Conservation (phyloP, 352 stramenopile species). For the Achlya hypogyna region DNA sequence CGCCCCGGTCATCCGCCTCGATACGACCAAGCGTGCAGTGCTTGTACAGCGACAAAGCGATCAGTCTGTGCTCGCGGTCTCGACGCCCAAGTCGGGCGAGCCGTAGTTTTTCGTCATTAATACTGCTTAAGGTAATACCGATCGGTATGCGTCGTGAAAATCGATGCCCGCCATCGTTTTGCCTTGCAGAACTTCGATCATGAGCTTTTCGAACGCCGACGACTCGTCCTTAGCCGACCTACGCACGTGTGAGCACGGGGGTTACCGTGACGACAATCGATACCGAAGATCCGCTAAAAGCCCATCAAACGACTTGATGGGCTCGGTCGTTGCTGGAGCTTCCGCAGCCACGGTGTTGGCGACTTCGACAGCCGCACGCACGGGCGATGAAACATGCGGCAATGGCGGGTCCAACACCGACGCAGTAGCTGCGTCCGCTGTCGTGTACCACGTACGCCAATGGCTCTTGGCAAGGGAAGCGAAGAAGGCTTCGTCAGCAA, state of each 20-base stretch:
- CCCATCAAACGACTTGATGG: neutral
- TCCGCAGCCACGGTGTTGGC: neutral
- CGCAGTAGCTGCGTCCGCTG: neutral
- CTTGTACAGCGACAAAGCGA: neutral
- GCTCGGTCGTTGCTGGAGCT: neutral
- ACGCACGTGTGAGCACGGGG: neutral
- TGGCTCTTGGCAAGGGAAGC: neutral
- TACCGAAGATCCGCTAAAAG: neutral
- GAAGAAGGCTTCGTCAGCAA: neutral
- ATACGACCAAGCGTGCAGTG: neutral
- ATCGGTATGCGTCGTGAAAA: constrained; percentile 13
- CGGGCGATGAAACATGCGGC: neutral
- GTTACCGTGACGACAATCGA: neutral
- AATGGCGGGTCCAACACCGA: constrained; percentile 4
- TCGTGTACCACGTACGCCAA: constrained; percentile 7
- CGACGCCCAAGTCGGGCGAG: neutral
- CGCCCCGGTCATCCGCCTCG: neutral
- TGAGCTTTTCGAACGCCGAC: neutral
- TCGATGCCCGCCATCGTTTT: constrained; percentile 2
- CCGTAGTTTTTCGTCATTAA: neutral
- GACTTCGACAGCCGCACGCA: neutral
- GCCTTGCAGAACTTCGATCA: constrained; percentile 15
- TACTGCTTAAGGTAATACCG: neutral
- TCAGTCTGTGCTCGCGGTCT: neutral
- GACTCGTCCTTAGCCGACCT: neutral